A percentile compares a stretch with the other conserved stretches of the same genome.
These are phyloP conservation scores for Mallotus repandus DNA, from an alignment of 441 rosid genomes.

Conservation along the genomic window DNA sequence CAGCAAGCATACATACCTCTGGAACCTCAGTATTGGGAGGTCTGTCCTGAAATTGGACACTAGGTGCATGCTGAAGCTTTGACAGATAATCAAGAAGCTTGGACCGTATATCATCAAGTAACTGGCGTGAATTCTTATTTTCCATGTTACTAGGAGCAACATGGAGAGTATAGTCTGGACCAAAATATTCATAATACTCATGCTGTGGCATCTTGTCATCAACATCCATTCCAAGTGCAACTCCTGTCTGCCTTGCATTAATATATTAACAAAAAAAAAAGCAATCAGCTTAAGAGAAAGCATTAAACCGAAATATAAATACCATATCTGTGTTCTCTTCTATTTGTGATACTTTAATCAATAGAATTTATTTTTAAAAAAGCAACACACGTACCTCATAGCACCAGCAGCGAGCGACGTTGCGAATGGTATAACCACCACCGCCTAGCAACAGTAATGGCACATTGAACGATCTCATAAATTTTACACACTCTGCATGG, in stretches of 20 bases:
- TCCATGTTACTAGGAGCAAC: conserved; percentile 91
- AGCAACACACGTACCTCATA: conserved; percentile 48
- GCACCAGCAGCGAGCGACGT: conserved; percentile 88
- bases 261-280: neutral
- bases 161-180: conserved; percentile 76
- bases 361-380: neutral
- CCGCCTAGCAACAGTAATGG: conserved; percentile 70
- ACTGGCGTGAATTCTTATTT: conserved; percentile 60
- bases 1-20: conserved; percentile 50
- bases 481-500: conserved; percentile 74
- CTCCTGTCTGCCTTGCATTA: conserved; percentile 52
- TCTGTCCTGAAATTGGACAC: conserved; percentile 85
- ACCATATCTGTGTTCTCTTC: neutral
- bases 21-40: conserved; percentile 76
- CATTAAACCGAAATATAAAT: neutral
- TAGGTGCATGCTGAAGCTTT: conserved; percentile 89
- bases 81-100: conserved; percentile 82
- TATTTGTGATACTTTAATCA: conserved; percentile 4
- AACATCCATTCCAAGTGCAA: conserved; percentile 76
- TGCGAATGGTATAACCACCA: conserved; percentile 77
- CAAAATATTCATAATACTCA: conserved; percentile 75
- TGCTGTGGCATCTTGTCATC: conserved; percentile 84
- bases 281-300: neutral
- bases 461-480: conserved; percentile 78
- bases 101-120: conserved; percentile 57